phyloP scores from a whole-genome alignment of 1,139 yeast species.

The Magnusiomyces clavatus region DNA sequence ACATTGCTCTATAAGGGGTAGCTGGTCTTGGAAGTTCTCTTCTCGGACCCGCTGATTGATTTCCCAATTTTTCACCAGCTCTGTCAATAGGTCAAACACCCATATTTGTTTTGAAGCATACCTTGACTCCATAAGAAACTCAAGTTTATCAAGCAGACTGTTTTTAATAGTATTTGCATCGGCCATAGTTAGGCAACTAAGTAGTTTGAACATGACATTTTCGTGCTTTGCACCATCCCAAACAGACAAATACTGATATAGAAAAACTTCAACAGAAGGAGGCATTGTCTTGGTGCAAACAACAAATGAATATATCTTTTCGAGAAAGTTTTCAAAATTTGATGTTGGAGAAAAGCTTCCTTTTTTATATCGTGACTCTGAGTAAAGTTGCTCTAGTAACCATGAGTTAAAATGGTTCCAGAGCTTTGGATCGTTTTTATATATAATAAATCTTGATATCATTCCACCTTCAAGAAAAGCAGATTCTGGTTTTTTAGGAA shows the following conservation, averaged over 20 bases:
- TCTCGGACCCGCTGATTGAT: neutral
- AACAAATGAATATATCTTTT: conserved; percentile 16
- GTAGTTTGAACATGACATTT: conserved; percentile 15
- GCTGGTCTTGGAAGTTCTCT: conserved; percentile 10
- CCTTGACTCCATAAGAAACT: conserved; percentile 8
- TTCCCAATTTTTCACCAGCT: conserved; percentile 8
- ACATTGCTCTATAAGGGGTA: conserved; percentile 10
- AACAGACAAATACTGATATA: conserved; percentile 14
- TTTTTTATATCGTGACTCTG: no score
- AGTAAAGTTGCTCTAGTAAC: conserved; percentile 19
- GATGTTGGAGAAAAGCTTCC: no score
- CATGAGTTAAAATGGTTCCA: conserved; percentile 26
- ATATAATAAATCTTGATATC: conserved; percentile 20
- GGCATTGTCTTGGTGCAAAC: conserved; percentile 20
- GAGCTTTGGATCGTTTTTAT: conserved; percentile 17
- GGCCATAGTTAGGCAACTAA: conserved; percentile 17
- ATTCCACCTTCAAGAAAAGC: conserved; percentile 19
- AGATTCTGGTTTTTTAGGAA: conserved; percentile 24
- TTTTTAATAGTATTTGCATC: conserved; percentile 9
- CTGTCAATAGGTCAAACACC: conserved; percentile 2
- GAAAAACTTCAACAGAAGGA: conserved; percentile 20
- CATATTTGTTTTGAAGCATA: neutral
- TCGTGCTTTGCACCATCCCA: conserved; percentile 16
- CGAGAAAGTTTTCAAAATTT: conserved; percentile 5
- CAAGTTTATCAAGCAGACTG: conserved; percentile 16